Base-by-base conservation (phyloP, 176 grass and related monocot genomes). In the Aechmea fasciata region DNA sequence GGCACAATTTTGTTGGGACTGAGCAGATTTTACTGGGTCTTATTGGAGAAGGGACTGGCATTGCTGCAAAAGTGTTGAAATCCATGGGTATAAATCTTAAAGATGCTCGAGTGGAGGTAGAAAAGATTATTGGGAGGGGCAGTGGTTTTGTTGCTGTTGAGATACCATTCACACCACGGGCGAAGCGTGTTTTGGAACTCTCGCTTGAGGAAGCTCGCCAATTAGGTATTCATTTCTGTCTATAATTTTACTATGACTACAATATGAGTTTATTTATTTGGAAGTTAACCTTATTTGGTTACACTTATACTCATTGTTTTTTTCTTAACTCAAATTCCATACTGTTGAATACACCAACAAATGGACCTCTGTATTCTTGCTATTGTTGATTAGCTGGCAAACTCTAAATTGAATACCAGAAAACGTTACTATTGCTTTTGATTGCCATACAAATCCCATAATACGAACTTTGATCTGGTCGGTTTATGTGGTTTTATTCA, bases 21-120 rank as follows among this genome's bases (percentile, higher is more conserved):
- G 88, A 96, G 77, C 93, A 96, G 57, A 89, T 96, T 69, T 76
- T 96, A 29, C 75, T 96, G 78, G 93, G 93, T 73, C 74, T 96
- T 68, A 87, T 96, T 63, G 88, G 88, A 61, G 93, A 96, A 79
- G 88, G 88, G 23, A 92, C 85, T 15, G 88, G 93, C 52, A 96
- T 92, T 80, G 93, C 93, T 74, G 85, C 93, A 23, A 96, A 92
- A 70, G 93, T 96, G n/a, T 87, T 96, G 66, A 96, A 92, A 79
- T 96, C 93, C 24, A 96, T 96, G 93, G 93, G 93, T 29, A 89
- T 96, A 75, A 96, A 96, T 81, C 83, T 96, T 14, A 92, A 96
- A 81, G 93, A 96, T 89, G 93, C 88, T 1, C 80, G 89, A 13
- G 93, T 87, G 24, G 93, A 96, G 78, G 93, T 96, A 59, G 93